Base-by-base conservation (phyloP, 345 rosid genomes). In the Salix koriyanagi region DNA sequence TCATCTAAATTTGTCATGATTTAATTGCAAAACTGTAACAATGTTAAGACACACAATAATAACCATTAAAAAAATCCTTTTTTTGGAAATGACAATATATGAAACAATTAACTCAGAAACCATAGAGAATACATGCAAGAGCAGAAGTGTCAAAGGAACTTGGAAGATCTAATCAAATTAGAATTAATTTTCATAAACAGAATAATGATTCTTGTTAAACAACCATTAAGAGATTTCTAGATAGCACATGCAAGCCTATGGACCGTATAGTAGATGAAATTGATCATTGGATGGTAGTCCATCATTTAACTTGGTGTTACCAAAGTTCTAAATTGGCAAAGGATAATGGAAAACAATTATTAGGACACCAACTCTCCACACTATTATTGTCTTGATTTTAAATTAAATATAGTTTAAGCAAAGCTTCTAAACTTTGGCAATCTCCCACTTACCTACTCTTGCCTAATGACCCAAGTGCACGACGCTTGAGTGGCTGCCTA, bases 401-500 rank as follows among this genome's bases (percentile, higher is more conserved):
- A 42, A 46, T 15, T 12, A 46, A 46, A 46, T 12, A 13, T 15
- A 14, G 16, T 46, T 46, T 14, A 4, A 14, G 18, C 6, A 46
- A 15, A 46, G 18, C 52, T 46, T 46, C 52, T 14, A 46, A 12
- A 15, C 14, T 46, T 6, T 15, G 36, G 15, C 30, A 26, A 65
- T 12, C 9, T 72, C 79, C 54, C 48, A 84, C 95, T 81, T 77
- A 94, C 98, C 97, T 84, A 79, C 95, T 94, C 89, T 92, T 88
- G 79, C 98, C 98, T 73, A 94, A 79, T 52, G 98, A 91, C 72
- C 98, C 98, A 30, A 94, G 97, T 54, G 95, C 94, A 73, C 84
- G 83, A 41, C 90, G 90, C 83, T 90, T 88, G 52, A 91, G 90
- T 36, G 97, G 97, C 82, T 83, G 79, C 74, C 86, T 80, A 28